Base-by-base conservation (phyloP, 805 yeast species). In the Sungouiella thailandica region DNA sequence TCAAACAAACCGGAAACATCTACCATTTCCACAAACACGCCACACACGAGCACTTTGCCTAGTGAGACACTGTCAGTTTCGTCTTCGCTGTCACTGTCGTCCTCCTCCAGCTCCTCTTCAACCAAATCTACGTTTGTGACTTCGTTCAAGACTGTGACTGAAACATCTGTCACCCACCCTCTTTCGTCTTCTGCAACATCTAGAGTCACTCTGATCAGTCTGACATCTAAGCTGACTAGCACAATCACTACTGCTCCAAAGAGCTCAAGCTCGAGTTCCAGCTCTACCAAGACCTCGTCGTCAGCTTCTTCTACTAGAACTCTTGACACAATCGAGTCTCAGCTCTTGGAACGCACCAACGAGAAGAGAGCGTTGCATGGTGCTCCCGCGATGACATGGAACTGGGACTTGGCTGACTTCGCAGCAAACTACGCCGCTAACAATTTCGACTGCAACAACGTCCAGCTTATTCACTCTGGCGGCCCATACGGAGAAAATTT, bases 401-500 rank as follows among this genome's bases (percentile, higher is more conserved):
- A 60, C 43, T 25, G 44, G 14, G 42, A 51, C 10, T 55, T 65
- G 41, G 63, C 62, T 15, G 39, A 56, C 25, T 65, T 49, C 34
- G 33, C 70, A 63, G 50, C 46, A 2, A 24, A 54, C 29, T 78
- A 71, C 48, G 84, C 87, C 16, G 65, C 74, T 8, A 15, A 4
- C 10, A 7, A 52, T 12, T 72, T 72, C 49, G 61, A 68, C 25
- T 83, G 84, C 52, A 62, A 66, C 46, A 72, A 79, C 5, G 86
- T 83, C 43, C 58, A 64, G 34, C 64, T 83, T 45, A 57, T 68
- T 12, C 90, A 83, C 59, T 78, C 87, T 14, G 65, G 70, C 23
- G 78, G 81, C 11, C 71, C 71, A 12, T 80, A 79, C 55, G 93
- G 93, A 62, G 90, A 83, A 55, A 83, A 83, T 62, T 67, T 83